Evolutionary conservation across 495 filamentous ascomycete species (phyloP).

Genomic region (Mycothermus thermophilus): DNA sequence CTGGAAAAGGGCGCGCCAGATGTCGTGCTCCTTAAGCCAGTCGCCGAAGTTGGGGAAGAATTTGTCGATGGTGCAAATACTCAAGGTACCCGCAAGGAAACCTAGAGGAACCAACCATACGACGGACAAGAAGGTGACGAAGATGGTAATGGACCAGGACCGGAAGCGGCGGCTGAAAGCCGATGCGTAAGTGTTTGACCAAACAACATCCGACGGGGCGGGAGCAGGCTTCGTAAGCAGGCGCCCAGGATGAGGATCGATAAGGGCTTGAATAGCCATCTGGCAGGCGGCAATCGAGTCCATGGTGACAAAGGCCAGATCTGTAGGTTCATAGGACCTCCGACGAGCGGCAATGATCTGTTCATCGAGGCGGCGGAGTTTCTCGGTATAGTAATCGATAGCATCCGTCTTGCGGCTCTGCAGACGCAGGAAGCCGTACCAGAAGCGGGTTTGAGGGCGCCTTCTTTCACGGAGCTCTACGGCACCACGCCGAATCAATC

Average conservation of each 20-base stretch:
- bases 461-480: too few relatives aligned
- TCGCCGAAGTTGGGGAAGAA: constrained; percentile 59
- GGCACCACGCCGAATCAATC: constrained; percentile 34
- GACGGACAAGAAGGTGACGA: constrained; percentile 68
- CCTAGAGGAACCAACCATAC: constrained; percentile 81
- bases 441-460: constrained; percentile 59
- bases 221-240: constrained; percentile 78
- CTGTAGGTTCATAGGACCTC: constrained; percentile 63
- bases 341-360: constrained; percentile 54
- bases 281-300: constrained; percentile 83
- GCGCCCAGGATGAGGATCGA: constrained; percentile 76
- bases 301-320: constrained; percentile 93
- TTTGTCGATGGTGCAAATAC: constrained; percentile 60
- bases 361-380: constrained; percentile 68
- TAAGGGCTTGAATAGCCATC: constrained; percentile 84
- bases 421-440: constrained; percentile 67
- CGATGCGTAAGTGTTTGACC: constrained; percentile 85
- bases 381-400: constrained; percentile 85
- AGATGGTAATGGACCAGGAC: constrained; percentile 67
- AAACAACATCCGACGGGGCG: constrained; percentile 76
- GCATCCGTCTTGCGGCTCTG: constrained; percentile 67
- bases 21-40: constrained; percentile 47
- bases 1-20: constrained; percentile 62
- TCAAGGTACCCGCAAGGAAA: constrained; percentile 63
- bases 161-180: constrained; percentile 55